Percentiles rank a stretch among this genome's conserved stretches.
Evolutionary conservation across 805 yeast species (phyloP).

Genomic region (Candida koratica): DNA sequence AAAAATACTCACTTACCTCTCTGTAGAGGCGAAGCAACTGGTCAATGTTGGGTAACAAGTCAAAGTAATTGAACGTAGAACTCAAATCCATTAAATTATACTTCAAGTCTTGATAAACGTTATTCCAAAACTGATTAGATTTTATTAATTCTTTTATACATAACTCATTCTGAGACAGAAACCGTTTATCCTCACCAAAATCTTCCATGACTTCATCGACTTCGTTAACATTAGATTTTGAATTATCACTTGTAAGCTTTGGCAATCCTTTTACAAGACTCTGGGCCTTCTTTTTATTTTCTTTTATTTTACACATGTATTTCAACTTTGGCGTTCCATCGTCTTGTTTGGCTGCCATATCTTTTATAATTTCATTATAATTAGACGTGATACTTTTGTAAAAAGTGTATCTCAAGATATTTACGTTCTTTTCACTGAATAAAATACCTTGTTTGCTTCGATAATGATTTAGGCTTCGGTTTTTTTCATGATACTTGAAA

Average conservation of each 20-base stretch:
- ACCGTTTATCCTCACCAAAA: conserved; percentile 5
- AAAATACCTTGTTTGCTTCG: conserved; percentile 10
- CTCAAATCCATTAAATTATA: conserved; percentile 17
- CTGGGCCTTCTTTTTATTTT: conserved; percentile 9
- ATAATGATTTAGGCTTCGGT: conserved; percentile 12
- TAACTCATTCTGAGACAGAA: conserved; percentile 3
- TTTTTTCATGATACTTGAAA: conserved; percentile 11
- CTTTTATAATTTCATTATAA: conserved; percentile 9
- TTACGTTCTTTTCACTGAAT: conserved; percentile 12
- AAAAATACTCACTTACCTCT: conserved; percentile 23
- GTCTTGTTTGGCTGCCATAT: conserved; percentile 7
- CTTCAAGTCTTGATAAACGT: conserved; percentile 29
- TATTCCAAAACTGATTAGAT: conserved; percentile 26
- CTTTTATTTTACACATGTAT: conserved; percentile 11
- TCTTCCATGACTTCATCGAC: conserved; percentile 6
- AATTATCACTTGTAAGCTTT: conserved; percentile 7
- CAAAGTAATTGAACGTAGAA: conserved; percentile 15
- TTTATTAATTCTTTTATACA: conserved; percentile 14
- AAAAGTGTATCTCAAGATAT: conserved; percentile 15
- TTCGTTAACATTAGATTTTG: conserved; percentile 3
- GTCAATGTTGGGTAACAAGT: conserved; percentile 18
- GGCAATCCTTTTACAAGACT: conserved; percentile 11
- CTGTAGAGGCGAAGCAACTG: conserved; percentile 19
- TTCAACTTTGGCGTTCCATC: conserved; percentile 13
- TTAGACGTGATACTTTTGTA: conserved; percentile 11